Conservation (phyloP, 106 monocot species). For the Dioscorea zingiberensis region DNA sequence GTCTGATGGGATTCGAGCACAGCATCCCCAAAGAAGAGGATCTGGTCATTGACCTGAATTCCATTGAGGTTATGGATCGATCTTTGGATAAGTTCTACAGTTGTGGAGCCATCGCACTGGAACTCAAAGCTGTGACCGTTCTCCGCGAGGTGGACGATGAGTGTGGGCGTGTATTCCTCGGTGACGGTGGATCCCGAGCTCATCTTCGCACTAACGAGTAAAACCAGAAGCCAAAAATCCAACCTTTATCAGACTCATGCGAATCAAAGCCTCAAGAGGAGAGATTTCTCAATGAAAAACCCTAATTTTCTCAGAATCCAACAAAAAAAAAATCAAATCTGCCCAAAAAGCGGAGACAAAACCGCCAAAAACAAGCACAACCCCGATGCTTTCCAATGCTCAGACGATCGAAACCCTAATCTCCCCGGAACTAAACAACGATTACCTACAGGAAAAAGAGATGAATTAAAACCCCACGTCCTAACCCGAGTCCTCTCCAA, state of each 20-base stretch:
- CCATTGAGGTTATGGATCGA: slow-evolving; percentile 51
- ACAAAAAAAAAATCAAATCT: not conserved
- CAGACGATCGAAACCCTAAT: not conserved
- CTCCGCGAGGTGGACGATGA: slow-evolving; percentile 71
- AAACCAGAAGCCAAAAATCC: not conserved
- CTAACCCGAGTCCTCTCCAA: not conserved
- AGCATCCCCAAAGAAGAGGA: slow-evolving; percentile 68
- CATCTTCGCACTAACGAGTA: slow-evolving; percentile 32
- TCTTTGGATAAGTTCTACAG: slow-evolving; percentile 58
- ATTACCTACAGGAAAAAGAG: not conserved
- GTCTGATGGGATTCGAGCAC: slow-evolving; percentile 56
- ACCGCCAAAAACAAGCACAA: not conserved
- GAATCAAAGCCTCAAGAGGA: not conserved
- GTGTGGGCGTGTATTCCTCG: slow-evolving; percentile 64
- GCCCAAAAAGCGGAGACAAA: not conserved
- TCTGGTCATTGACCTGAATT: slow-evolving; percentile 52
- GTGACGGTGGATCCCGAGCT: slow-evolving; percentile 46
- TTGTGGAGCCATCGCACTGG: slow-evolving; percentile 71
- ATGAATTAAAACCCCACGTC: not conserved
- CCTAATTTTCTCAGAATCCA: not conserved
- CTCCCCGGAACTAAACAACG: not conserved
- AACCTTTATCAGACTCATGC: not conserved
- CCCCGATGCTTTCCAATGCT: not conserved
- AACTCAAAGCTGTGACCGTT: slow-evolving; percentile 92
- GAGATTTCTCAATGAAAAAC: not conserved